Evolutionary conservation across 2,329 filamentous ascomycete species (phyloP).

Genomic region (Chrysoporthe cubensis): DNA sequence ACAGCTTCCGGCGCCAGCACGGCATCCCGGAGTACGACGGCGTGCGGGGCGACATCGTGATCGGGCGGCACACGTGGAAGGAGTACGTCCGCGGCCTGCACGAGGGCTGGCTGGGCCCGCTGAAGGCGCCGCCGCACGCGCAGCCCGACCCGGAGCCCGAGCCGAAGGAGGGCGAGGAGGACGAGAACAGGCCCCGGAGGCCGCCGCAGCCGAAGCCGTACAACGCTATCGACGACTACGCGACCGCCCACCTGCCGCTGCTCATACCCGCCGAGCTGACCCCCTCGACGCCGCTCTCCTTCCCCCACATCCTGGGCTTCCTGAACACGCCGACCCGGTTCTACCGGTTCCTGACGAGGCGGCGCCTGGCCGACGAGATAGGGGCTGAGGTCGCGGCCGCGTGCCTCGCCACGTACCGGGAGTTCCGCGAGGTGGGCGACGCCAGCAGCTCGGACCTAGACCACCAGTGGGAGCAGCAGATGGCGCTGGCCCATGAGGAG

Average conservation of each 20-base stretch:
- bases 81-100: slow-evolving; percentile 93
- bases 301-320: slow-evolving; percentile 93
- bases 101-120: slow-evolving; percentile 92
- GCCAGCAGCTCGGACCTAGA: slow-evolving; percentile 36
- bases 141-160: slow-evolving; percentile 34
- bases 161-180: slow-evolving; percentile 31
- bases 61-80: slow-evolving; percentile 95
- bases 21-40: slow-evolving; percentile 75
- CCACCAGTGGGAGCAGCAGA: slow-evolving; percentile 62
- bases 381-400: slow-evolving; percentile 86
- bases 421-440: slow-evolving; percentile 47
- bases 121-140: slow-evolving; percentile 61
- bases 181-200: slow-evolving; percentile 58
- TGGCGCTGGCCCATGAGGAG: slow-evolving; percentile 72
- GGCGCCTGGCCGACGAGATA: slow-evolving; percentile 82
- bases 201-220: slow-evolving; percentile 72
- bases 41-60: slow-evolving; percentile 79
- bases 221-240: slow-evolving; percentile 74
- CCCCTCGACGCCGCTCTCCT: slow-evolving; percentile 72
- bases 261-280: slow-evolving; percentile 72
- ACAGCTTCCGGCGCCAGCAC: slow-evolving; percentile 65
- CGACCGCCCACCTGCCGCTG: slow-evolving; percentile 64
- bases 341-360: slow-evolving; percentile 84
- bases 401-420: slow-evolving; percentile 67
- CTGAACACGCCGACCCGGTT: slow-evolving; percentile 85